Conservation (phyloP, 805 yeast species). For the Dipodascus geniculatus region DNA sequence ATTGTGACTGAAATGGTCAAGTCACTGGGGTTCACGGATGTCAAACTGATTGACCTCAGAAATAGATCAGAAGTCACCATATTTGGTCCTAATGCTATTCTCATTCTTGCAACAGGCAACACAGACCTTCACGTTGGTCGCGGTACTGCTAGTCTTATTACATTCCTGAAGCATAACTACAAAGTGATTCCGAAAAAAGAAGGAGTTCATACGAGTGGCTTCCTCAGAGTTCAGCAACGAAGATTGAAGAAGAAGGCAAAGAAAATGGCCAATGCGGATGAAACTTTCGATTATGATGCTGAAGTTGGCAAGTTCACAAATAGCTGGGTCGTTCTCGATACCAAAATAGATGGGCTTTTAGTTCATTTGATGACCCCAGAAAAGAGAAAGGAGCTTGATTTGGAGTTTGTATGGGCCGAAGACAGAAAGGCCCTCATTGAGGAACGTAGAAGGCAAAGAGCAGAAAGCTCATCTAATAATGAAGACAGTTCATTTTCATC, state of each 20-base stretch:
- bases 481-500: conserved; percentile 1
- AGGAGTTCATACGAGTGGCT: conserved; percentile 55
- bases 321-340: conserved; percentile 76
- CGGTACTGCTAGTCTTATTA: conserved; percentile 50
- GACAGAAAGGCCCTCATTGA: conserved; percentile 8
- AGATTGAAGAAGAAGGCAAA: conserved; percentile 42
- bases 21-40: conserved; percentile 55
- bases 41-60: conserved; percentile 54
- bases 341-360: conserved; percentile 47
- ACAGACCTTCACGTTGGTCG: conserved; percentile 64
- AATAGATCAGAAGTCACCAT: conserved; percentile 25
- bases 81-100: conserved; percentile 32
- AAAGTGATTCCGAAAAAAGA: conserved; percentile 44
- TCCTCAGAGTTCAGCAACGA: conserved; percentile 38
- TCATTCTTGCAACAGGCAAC: conserved; percentile 65
- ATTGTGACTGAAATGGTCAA: conserved; percentile 38
- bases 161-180: conserved; percentile 43
- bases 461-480: conserved; percentile 1
- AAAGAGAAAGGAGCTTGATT: conserved; percentile 53
- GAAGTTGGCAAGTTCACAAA: conserved; percentile 28
- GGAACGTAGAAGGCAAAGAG: not conserved
- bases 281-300: conserved; percentile 47
- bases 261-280: conserved; percentile 39
- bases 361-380: conserved; percentile 65
- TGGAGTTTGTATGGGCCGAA: conserved; percentile 53